Evolutionary conservation across 805 yeast genomes (phyloP).

Genomic region (Candida succiphila): DNA sequence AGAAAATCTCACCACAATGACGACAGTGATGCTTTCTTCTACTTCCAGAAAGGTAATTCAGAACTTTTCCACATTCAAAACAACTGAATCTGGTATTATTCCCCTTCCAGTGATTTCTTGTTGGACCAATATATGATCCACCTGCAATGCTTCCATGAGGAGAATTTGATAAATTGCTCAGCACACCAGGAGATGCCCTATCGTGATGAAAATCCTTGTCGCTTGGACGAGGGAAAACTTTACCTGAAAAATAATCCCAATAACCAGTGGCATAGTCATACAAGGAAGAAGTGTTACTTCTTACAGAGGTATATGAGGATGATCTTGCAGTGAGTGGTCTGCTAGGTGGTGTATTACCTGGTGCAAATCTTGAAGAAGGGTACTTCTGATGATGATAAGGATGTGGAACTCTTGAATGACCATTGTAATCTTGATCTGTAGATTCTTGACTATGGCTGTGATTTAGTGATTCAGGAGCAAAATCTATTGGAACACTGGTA

Average conservation of each 20-base stretch:
- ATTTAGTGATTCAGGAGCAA: not conserved
- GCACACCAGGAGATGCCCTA: not conserved
- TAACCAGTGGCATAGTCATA: conserved; percentile 10
- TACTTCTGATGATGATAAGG: not conserved
- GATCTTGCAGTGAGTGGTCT: conserved; percentile 10
- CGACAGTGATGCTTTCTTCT: conserved; percentile 31
- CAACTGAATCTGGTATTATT: conserved; percentile 61
- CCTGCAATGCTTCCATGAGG: no score
- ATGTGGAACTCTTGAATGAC: not conserved
- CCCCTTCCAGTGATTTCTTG: conserved; percentile 63
- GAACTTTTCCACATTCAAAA: conserved; percentile 53
- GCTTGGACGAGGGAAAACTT: not conserved
- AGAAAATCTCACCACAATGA: conserved; percentile 30
- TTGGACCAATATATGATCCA: conserved; percentile 36
- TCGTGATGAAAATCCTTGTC: not conserved
- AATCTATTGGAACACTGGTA: conserved; percentile 2
- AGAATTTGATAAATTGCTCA: not conserved
- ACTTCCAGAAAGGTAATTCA: conserved; percentile 69
- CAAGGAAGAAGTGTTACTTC: conserved; percentile 14
- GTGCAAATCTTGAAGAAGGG: not conserved
- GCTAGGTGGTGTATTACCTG: conserved; percentile 1
- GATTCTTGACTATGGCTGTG: conserved; percentile 4
- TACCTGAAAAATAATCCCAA: conserved; percentile 13
- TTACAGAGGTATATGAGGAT: conserved; percentile 14
- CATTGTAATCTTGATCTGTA: conserved; percentile 7